These are phyloP conservation scores for Mucuna pruriens DNA, from an alignment of 306 rosid species.

Conservation along the genomic window DNA sequence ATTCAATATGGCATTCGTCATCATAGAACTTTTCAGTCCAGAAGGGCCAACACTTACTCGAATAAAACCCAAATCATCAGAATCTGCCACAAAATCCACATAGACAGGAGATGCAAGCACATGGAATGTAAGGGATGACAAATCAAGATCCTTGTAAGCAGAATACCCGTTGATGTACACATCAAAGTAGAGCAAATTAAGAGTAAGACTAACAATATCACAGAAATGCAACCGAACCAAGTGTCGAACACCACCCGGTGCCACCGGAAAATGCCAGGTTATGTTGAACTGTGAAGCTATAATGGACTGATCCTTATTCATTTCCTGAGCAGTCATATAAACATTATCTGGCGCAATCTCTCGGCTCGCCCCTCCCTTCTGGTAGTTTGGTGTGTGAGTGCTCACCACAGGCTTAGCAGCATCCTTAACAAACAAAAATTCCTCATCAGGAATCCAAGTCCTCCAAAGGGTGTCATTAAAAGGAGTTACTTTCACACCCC, in stretches of 20 bases:
- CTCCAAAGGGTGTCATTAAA: slow-evolving; percentile 92
- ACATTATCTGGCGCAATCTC: slow-evolving; percentile 86
- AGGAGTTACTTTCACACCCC: slow-evolving; percentile 75
- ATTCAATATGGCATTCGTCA: slow-evolving; percentile 77
- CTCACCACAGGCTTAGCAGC: slow-evolving; percentile 60
- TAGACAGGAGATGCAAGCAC: slow-evolving; percentile 71
- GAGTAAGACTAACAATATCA: slow-evolving; percentile 71
- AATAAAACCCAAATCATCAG: slow-evolving; percentile 60
- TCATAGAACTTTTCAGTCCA: slow-evolving; percentile 56
- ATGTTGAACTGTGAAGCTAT: slow-evolving; percentile 60
- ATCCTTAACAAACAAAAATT: slow-evolving; percentile 59
- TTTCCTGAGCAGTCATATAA: slow-evolving; percentile 79
- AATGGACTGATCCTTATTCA: slow-evolving; percentile 60
- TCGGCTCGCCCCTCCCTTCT: slow-evolving; percentile 62
- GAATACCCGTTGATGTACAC: slow-evolving; percentile 73
- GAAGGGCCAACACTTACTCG: slow-evolving; percentile 83
- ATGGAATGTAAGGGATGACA: slow-evolving; percentile 62
- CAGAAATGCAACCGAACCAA: slow-evolving; percentile 86
- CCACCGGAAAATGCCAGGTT: slow-evolving; percentile 74
- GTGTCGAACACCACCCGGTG: slow-evolving; percentile 46
- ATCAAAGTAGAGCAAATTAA: slow-evolving; percentile 68
- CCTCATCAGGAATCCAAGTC: slow-evolving; percentile 83
- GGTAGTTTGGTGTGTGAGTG: slow-evolving; percentile 64
- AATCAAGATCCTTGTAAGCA: slow-evolving; percentile 74
- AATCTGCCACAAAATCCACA: slow-evolving; percentile 73